Percentiles rank a stretch among this genome's conserved stretches.
Conservation (phyloP, 164 flowering plant genomes). For the Dillenia turbinata region DNA sequence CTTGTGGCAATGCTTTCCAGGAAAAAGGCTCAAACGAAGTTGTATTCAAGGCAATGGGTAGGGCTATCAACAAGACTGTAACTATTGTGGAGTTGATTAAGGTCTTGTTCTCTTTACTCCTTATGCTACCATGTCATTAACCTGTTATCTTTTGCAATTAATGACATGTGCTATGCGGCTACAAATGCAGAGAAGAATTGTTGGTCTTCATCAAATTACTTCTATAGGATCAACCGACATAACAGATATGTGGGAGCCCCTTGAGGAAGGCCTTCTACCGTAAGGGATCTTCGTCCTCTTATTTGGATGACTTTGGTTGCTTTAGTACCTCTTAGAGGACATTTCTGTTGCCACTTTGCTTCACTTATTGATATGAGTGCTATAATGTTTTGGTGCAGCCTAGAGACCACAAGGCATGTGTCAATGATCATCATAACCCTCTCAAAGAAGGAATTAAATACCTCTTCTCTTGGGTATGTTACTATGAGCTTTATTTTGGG, state of each 20-base stretch:
- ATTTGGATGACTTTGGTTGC: background rate
- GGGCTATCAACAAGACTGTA: constrained; percentile 88
- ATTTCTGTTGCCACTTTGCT: background rate
- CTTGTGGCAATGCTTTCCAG: constrained; percentile 19
- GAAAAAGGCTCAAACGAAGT: constrained; percentile 74
- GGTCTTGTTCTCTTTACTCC: constrained; percentile 26
- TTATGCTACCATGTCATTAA: background rate
- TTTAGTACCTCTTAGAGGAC: background rate
- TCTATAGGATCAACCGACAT: constrained; percentile 77
- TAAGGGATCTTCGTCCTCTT: constrained; percentile 27
- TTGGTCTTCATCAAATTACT: constrained; percentile 82
- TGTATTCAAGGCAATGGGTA: constrained; percentile 91
- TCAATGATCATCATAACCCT: constrained; percentile 84
- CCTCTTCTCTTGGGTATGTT: constrained; percentile 62
- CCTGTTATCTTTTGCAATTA: constrained; percentile 3
- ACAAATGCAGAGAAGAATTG: constrained; percentile 71
- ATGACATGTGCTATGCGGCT: background rate
- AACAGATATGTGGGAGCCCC: constrained; percentile 86
- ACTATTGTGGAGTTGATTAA: constrained; percentile 81
- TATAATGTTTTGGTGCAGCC: constrained; percentile 23
- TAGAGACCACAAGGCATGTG: constrained; percentile 88
- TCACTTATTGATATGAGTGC: background rate
- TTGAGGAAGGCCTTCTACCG: constrained; percentile 91
- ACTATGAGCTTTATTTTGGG: no score
- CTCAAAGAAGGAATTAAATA: constrained; percentile 63